Base-by-base conservation (phyloP, 108 stramenopile genomes). In the Aurantiochytrium sp. region DNA sequence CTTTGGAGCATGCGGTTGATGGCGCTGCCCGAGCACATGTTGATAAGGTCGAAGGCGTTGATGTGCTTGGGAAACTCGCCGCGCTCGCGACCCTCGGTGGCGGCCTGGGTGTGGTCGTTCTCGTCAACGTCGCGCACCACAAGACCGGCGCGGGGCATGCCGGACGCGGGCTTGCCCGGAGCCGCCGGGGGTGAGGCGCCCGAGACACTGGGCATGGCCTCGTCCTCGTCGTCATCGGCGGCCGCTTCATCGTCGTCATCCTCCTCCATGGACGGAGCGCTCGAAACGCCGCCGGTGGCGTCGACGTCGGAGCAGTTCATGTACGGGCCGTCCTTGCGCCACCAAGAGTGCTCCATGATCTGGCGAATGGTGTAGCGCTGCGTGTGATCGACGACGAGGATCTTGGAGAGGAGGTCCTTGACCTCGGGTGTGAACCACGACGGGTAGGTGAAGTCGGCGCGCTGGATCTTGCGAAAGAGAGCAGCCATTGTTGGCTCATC, bases 381-480 rank as follows among this genome's bases (percentile, higher is more conserved):
- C 34, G 39, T 86, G 50, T 94, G 94, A 88, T 96, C 95, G 22
- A 90, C 91, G 6, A 95, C 94, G 36, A 96, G 87, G 41, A 96
- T 94, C 69, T 93, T 90, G 31, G 93, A 93, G 36, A 96, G 86
- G 21, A 96, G 89, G 34, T 90, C 93, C 54, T 88, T 68, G 39
- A 94, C 92, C 21, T 88, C 88, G 6, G 50, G 65, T 4, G 89
- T 88, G 55, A 96, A 91, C 90, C 94, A 94, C 32, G 73, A 42
- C 4, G 96, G 95, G 87, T 93, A 95, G 12, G 88, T 55, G 88
- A 92, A 95, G 55, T 94, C 93, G 0, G 93, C 96, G 2, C 54
- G 55, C 55, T 94, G 91, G 52, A 96, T 96, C 88, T 95, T 96
- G 45, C 87, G 52, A 86, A 96, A 96, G 36, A 96, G 87, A 4